Conservation (phyloP, 305 asterid species). For the Fraxinus paxiana region DNA sequence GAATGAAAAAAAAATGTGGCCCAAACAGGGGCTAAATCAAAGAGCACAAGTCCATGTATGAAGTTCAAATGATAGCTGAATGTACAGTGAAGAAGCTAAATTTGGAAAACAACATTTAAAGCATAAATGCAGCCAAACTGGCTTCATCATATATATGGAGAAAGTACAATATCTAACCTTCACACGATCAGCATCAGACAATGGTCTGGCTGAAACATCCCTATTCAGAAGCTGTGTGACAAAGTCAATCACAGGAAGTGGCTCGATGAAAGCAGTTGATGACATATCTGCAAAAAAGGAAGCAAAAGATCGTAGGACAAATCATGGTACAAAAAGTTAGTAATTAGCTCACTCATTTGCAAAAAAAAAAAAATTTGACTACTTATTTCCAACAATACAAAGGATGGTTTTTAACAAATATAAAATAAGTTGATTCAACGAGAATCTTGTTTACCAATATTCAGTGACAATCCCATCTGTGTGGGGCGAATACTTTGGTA, state of each 20-base stretch:
- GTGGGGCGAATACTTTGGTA: constrained; percentile 99
- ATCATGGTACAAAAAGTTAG: background rate
- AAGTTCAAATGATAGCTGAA: background rate
- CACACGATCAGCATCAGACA: constrained; percentile 89
- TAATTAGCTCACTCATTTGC: background rate
- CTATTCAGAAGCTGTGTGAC: constrained; percentile 79
- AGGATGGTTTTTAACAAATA: background rate
- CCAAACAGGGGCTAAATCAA: too few species aligned
- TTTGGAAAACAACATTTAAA: background rate
- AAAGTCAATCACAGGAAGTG: constrained; percentile 83
- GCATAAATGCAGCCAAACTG: background rate
- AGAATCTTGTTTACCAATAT: constrained; percentile 58
- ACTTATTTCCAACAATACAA: background rate
- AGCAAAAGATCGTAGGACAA: background rate
- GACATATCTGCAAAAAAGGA: constrained; percentile 72
- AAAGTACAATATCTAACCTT: constrained; percentile 45
- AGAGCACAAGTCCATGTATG: background rate
- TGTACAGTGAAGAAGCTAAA: background rate
- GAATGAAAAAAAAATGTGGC: too few species aligned
- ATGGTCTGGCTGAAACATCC: constrained; percentile 70
- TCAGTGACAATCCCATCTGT: constrained; percentile 93
- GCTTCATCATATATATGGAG: background rate
- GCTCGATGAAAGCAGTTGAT: constrained; percentile 94
- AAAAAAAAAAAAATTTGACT: background rate
- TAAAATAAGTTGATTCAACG: background rate